Evolutionary conservation across 129 eudicot genomes (phyloP).

Genomic region (Daucus carota): DH1_v3.0 NC_030387.2:26131001-26131500

Average conservation of each 20-base stretch:
- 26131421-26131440: too few relatives aligned
- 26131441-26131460: too few relatives aligned
- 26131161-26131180: neutral
- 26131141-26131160: neutral
- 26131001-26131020: too few relatives aligned
- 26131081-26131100: too few relatives aligned
- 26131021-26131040: too few relatives aligned
- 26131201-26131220: slow-evolving; percentile 32
- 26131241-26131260: slow-evolving; percentile 29
- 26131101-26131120: too few relatives aligned
- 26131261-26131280: slow-evolving; percentile 55
- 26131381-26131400: neutral
- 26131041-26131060: too few relatives aligned
- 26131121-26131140: neutral
- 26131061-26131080: too few relatives aligned
- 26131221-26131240: slow-evolving; percentile 31
- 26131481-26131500: too few relatives aligned
- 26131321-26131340: neutral
- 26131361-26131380: neutral
- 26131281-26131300: neutral
- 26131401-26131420: neutral
- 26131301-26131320: neutral
- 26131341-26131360: neutral
- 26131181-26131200: slow-evolving; percentile 53
- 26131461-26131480: too few relatives aligned